Base-by-base conservation (phyloP, 2,329 filamentous ascomycete genomes). In the Colletotrichum limetticola region DNA sequence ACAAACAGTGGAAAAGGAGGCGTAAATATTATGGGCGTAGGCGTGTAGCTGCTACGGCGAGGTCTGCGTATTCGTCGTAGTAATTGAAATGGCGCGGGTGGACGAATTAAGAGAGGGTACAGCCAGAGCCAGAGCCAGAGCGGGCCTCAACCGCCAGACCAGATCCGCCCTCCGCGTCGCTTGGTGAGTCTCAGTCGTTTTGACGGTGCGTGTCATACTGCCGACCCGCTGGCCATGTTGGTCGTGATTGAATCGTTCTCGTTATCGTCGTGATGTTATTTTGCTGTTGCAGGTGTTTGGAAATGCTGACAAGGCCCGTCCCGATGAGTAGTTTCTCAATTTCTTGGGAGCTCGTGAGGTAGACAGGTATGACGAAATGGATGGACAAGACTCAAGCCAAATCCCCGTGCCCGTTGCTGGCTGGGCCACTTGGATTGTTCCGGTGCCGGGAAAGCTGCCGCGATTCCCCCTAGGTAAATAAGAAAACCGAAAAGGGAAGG, bases 161-260 rank as follows among this genome's bases (percentile, higher is more conserved):
- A 72, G 70, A 65, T 72, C 70, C 70, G 60, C 70, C 60, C 70
- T 65, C 65, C 42, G 60, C 49, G 67, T 72, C 70, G 66, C 70
- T 72, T 64, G 58, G 62, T 46, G 49, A 70, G 55, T 60, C 66
- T 72, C 59, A 24, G 65, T 24, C 52, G 46, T 49, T 49, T 64
- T 60, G 35, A 70, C 22, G 60, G 55, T 49, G 70, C 66, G 66
- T 19, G 60, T 72, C 70, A 70, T 72, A 60, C 70, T 72, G 66
- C 28, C 66, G 66, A 72, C 70, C 70, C 66, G 66, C 60, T 66
- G 70, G 70, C 70, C 70, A 70, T 72, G 24, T 59, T 68, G 60
- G 53, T 37, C 12, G 42, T 46, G 22, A 22, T 69, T 49, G 6
- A 19, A 24, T 28, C 28, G 14, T 58, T 58, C 37, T 28, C 5